Conservation (phyloP, 768 basidiomycete species). For the Lactarius sanguifluus region DNA sequence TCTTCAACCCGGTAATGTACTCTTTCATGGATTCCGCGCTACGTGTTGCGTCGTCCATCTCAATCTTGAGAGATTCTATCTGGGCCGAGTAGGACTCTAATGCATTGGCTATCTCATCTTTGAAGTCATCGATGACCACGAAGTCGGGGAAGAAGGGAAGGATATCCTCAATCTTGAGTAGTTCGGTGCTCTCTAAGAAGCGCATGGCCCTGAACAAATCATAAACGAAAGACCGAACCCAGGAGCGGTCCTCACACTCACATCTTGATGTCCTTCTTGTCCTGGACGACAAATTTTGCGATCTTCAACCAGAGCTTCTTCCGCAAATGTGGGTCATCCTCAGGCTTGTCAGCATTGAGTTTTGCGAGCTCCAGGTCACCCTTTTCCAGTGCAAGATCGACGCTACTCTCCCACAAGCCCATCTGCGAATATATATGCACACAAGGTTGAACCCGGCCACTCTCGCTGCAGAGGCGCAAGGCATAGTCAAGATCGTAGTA, state of each 20-base stretch:
- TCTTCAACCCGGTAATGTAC: conserved; percentile 81
- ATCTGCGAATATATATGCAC: conserved; percentile 97
- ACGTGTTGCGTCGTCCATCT: conserved; percentile 95
- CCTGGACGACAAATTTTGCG: conserved; percentile 96
- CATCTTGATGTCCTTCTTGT: conserved; percentile 98
- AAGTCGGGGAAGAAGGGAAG: conserved; percentile 99
- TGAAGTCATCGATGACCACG: conserved; percentile 98
- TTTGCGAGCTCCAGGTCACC: conserved; percentile 95
- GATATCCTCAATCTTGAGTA: conserved; percentile 98
- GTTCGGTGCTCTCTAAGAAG: conserved; percentile 90
- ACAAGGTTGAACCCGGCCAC: conserved; percentile 80
- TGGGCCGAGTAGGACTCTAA: conserved; percentile 91
- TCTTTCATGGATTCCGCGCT: conserved; percentile 92
- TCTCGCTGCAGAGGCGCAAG: conserved; percentile 82
- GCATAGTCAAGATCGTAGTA: conserved; percentile 99
- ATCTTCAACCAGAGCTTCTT: conserved; percentile 99
- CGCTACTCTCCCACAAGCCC: conserved; percentile 95
- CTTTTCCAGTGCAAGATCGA: conserved; percentile 91
- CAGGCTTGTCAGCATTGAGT: conserved; percentile 92
- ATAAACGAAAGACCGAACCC: conserved; percentile 11
- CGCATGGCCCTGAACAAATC: conserved; percentile 81
- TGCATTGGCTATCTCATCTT: conserved; percentile 95
- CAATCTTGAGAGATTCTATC: conserved; percentile 84
- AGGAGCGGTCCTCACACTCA: conserved; percentile 45
- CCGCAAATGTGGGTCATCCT: conserved; percentile 79